Base-by-base conservation (phyloP, 1,284 basidiomycete species). In the Fomitiporia mediterranea region DNA sequence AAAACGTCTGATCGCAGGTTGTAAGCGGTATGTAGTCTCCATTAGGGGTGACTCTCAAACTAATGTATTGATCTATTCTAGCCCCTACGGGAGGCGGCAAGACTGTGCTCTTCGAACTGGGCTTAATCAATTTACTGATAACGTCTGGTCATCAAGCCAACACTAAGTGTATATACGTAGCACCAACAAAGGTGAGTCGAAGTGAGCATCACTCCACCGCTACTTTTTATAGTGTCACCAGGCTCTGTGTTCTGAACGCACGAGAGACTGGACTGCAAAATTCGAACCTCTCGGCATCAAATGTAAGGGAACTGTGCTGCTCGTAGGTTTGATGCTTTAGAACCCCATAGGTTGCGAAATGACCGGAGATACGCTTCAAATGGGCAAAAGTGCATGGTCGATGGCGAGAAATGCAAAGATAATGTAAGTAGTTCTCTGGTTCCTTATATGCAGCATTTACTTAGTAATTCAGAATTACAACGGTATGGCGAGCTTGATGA, bases 21-120 rank as follows among this genome's bases (percentile, higher is more conserved):
- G 81, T 92, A 35, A 89, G 88, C 62, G 87, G 90, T 91, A 67
- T 55, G 74, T 63, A n/a, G 27, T 37, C 9, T 8, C 39, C 40
- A 28, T 51, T 30, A 9, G n/a, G n/a, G n/a, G n/a, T 40, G 27
- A 30, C 51, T 42, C 17, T 56, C 63, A 47, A 59, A 40, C 54
- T 38, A 51, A 51, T 54, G n/a, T 49, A 19, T 32, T 32, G 44
- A 47, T 21, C 39, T 49, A 25, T 13, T 35, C 21, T 66, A 86
- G 94, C 94, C 1, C 94, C 94, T 0, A 97, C 94, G 5, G 91
- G 94, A 23, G 90, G 91, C 46, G 94, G 94, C 25, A 97, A 97
- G 71, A 94, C 95, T 0, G 92, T 90, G 0, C 71, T 98, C 5
- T 99, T 99, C 63, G 96, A 99, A 68, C 74, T 99, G 9, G 84